phyloP scores from a whole-genome alignment of 129 eudicot genomes.

The Chrysanthemum lavandulifolium region DNA sequence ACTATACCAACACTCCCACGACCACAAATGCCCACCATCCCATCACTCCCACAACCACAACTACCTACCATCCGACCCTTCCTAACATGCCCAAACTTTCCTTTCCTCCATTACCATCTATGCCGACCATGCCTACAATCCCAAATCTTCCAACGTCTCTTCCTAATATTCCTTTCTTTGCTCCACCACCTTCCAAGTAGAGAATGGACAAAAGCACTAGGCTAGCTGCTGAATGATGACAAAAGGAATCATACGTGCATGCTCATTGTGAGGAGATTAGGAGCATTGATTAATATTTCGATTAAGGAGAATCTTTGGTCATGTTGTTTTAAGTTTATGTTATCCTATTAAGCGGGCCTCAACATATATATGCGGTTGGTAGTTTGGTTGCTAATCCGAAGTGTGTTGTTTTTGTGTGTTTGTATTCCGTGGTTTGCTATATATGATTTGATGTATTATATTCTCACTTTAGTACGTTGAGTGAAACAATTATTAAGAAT shows the following conservation, averaged over 20 bases:
- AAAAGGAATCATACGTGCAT: neutral
- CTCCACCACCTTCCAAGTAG: slow-evolving; percentile 32
- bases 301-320: no score
- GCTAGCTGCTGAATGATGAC: neutral
- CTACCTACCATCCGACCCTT: neutral
- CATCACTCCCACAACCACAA: slow-evolving; percentile 5
- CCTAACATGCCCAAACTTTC: slow-evolving; percentile 22
- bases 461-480: no score
- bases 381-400: no score
- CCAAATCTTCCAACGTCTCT: slow-evolving; percentile 25
- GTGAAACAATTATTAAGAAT: no score
- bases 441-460: no score
- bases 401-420: no score
- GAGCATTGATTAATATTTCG: no score
- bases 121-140: slow-evolving; percentile 14
- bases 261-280: no score
- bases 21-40: slow-evolving; percentile 23
- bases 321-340: no score
- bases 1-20: slow-evolving; percentile 1
- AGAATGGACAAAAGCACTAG: neutral
- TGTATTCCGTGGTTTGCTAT: no score
- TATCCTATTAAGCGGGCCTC: no score
- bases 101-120: slow-evolving; percentile 20
- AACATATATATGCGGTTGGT: no score
- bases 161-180: slow-evolving; percentile 27